Evolutionary conservation across 768 basidiomycete genomes (phyloP).

Genomic region (Termitomyces sp.): DNA sequence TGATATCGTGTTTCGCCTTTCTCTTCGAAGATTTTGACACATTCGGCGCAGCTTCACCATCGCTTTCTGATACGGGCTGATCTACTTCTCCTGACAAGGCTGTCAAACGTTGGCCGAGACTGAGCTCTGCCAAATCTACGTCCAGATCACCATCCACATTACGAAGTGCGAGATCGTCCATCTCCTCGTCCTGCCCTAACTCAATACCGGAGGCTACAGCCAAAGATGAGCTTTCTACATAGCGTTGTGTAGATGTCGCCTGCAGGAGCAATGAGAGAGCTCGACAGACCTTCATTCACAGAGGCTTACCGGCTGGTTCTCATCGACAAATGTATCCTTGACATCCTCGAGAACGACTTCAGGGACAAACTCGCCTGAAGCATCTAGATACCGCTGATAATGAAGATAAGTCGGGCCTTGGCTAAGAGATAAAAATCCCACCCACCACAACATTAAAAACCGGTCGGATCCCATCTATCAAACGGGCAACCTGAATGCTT

Average conservation of each 20-base stretch:
- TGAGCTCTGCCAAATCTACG: constrained; percentile 84
- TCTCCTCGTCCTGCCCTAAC: constrained; percentile 52
- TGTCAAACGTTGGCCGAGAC: constrained; percentile 84
- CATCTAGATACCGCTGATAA: constrained; percentile 48
- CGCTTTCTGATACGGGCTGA: constrained; percentile 43
- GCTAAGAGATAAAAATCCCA: constrained; percentile 11
- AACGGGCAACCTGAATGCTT: constrained; percentile 44
- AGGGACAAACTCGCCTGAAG: constrained; percentile 45
- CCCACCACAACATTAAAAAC: constrained; percentile 57
- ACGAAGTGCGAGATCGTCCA: constrained; percentile 42
- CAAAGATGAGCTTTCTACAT: constrained; percentile 56
- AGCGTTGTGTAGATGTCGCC: constrained; percentile 55
- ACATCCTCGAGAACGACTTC: constrained; percentile 42
- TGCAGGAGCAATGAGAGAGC: constrained; percentile 11
- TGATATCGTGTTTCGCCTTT: constrained; percentile 24
- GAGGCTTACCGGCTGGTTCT: constrained; percentile 3
- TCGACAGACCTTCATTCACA: not conserved
- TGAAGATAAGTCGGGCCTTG: constrained; percentile 5
- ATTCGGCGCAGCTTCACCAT: constrained; percentile 27
- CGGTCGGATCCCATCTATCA: constrained; percentile 51
- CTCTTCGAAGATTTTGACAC: constrained; percentile 26
- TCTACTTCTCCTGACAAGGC: constrained; percentile 55
- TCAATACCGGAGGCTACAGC: constrained; percentile 63
- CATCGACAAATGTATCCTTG: constrained; percentile 4
- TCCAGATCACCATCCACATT: constrained; percentile 69